A percentile compares a stretch with the other conserved stretches of the same genome.
phyloP scores from a whole-genome alignment of 306 rosid species.

The Prunus armeniaca region DNA sequence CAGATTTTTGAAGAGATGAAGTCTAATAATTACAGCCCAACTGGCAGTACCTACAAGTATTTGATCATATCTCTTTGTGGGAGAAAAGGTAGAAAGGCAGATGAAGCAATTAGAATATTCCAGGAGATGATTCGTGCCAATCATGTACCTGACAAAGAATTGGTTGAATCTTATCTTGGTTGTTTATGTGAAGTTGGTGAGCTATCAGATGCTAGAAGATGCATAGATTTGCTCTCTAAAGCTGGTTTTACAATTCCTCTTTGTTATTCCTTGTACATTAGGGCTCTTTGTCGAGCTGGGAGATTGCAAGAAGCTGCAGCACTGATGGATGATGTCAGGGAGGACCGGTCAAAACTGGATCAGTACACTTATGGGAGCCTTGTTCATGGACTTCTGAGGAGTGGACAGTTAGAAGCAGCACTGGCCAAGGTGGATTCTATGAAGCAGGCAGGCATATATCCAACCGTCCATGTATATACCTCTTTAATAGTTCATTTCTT shows the following conservation, averaged over 20 bases:
- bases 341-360: constrained; percentile 43
- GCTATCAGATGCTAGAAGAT: constrained; percentile 54
- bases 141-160: constrained; percentile 66
- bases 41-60: constrained; percentile 70
- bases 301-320: constrained; percentile 68
- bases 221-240: constrained; percentile 54
- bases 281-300: constrained; percentile 76
- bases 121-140: constrained; percentile 59
- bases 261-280: constrained; percentile 51
- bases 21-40: constrained; percentile 51
- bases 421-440: constrained; percentile 56
- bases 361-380: constrained; percentile 75
- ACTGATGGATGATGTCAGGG: constrained; percentile 41
- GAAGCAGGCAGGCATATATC: constrained; percentile 58
- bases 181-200: constrained; percentile 72
- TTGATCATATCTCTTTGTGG: constrained; percentile 67
- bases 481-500: constrained; percentile 68
- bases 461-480: constrained; percentile 74
- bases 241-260: constrained; percentile 54
- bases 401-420: constrained; percentile 61
- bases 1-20: constrained; percentile 71
- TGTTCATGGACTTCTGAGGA: constrained; percentile 66
- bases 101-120: constrained; percentile 56
- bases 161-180: constrained; percentile 63
- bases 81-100: constrained; percentile 75